Base-by-base conservation (phyloP, 2,329 filamentous ascomycete genomes). In the Epicoccum nigrum region DNA sequence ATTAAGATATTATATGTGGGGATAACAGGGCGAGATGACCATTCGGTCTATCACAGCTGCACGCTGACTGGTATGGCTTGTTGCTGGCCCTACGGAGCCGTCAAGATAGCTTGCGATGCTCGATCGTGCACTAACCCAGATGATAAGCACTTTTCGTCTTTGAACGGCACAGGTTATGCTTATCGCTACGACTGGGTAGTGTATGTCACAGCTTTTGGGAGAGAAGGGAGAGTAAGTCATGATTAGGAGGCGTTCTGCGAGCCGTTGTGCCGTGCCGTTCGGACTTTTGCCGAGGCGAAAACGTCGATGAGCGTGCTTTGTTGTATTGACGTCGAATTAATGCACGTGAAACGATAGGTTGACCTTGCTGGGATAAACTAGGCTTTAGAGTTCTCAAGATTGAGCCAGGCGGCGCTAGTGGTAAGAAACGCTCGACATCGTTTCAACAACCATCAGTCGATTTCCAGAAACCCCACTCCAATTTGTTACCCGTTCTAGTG, bases 261-360 rank as follows among this genome's bases (percentile, higher is more conserved):
- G 23, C 28, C 13, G 28, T 30, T 30, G 28, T 39, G 20, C 32
- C 21, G 38, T 42, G 25, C 42, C 17, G 33, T 39, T 27, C 28
- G 34, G 21, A 27, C 32, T 16, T 37, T 34, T 54, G 44, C 34
- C 32, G 3, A 23, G 25, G 23, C 38, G 40, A 30, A 12, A 11
- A 51, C 42, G 15, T 50, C 45, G 39, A 15, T 23, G 55, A 50
- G 28, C 44, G 52, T 33, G 21, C 19, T 37, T 32, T 30, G 33
- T 32, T 17, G 17, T 32, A 35, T 44, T 51, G 55, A 53, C 34
- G 58, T 47, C 53, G 39, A 42, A 43, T 25, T 34, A 47, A 53
- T 56, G 52, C 49, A 60, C 47, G 35, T 63, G 60, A 68, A 68
- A 67, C 65, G 44, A 64, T 62, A 59, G 59, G 55, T 43, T 54